phyloP scores from a whole-genome alignment of 2,329 filamentous ascomycete species.

The Coniochaeta sp. region DNA sequence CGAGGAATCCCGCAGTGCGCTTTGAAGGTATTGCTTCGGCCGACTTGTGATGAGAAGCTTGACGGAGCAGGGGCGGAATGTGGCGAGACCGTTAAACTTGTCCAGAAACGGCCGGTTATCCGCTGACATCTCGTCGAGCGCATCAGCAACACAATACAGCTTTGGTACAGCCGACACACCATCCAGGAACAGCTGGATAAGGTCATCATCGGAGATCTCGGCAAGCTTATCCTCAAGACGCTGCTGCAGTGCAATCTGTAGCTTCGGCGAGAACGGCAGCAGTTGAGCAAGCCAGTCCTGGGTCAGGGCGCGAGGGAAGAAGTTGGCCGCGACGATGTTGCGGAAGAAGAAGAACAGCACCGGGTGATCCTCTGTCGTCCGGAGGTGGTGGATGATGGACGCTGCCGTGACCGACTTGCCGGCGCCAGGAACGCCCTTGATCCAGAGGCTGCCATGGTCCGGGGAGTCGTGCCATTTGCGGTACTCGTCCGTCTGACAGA shows the following conservation, averaged over 20 bases:
- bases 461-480: neutral
- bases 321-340: constrained; percentile 25
- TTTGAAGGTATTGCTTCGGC: constrained; percentile 18
- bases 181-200: constrained; percentile 10
- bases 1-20: too few species aligned
- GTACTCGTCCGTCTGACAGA: neutral
- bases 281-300: constrained; percentile 25
- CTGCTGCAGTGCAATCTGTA: constrained; percentile 14
- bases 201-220: constrained; percentile 9
- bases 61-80: constrained; percentile 10
- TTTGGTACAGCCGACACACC: too few species aligned
- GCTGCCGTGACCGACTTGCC: constrained; percentile 25
- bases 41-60: constrained; percentile 32
- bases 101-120: too few species aligned
- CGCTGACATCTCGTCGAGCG: constrained; percentile 34
- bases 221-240: constrained; percentile 10
- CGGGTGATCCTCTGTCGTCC: constrained; percentile 6
- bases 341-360: constrained; percentile 31
- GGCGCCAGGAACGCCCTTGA: constrained; percentile 10
- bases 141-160: constrained; percentile 26
- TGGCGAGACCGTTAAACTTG: neutral
- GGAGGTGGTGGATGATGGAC: constrained; percentile 13
- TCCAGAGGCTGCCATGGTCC: neutral
- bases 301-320: constrained; percentile 16
- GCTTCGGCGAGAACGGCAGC: constrained; percentile 17